These are phyloP conservation scores for Neobulgaria alba DNA, from an alignment of 2,329 filamentous ascomycete species.

Conservation along the genomic window DNA sequence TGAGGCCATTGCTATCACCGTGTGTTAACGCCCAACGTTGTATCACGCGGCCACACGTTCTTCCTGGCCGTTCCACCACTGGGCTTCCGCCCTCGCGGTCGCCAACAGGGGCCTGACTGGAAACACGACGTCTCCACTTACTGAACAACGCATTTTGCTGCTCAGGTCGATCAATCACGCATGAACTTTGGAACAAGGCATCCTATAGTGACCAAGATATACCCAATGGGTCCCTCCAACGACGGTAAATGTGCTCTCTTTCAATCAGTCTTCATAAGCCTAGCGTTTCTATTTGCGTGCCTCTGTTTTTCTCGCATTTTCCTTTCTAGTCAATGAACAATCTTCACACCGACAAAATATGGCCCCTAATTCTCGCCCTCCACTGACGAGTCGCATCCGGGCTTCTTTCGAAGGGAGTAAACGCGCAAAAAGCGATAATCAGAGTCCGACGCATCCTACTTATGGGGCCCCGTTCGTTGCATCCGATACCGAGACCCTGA, in stretches of 20 bases:
- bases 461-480: constrained; percentile 13
- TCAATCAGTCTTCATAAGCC: background rate
- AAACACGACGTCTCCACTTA: background rate
- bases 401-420: constrained; percentile 24
- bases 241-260: background rate
- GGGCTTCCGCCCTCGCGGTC: too few relatives aligned
- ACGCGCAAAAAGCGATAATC: constrained; percentile 14
- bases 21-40: too few relatives aligned
- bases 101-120: too few relatives aligned
- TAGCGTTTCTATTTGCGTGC: background rate
- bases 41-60: too few relatives aligned
- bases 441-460: constrained; percentile 9
- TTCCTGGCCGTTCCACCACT: too few relatives aligned
- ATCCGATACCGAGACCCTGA: constrained; percentile 22
- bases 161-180: background rate
- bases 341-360: constrained; percentile 6
- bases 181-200: background rate
- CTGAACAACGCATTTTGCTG: background rate
- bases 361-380: constrained; percentile 24
- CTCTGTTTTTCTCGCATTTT: background rate
- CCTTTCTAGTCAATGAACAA: constrained; percentile 6
- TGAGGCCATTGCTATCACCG: too few relatives aligned
- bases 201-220: background rate
- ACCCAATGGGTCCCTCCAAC: background rate
- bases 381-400: constrained; percentile 24